phyloP scores from a whole-genome alignment of 441 rosid species.

The Pelargonium australe region DNA sequence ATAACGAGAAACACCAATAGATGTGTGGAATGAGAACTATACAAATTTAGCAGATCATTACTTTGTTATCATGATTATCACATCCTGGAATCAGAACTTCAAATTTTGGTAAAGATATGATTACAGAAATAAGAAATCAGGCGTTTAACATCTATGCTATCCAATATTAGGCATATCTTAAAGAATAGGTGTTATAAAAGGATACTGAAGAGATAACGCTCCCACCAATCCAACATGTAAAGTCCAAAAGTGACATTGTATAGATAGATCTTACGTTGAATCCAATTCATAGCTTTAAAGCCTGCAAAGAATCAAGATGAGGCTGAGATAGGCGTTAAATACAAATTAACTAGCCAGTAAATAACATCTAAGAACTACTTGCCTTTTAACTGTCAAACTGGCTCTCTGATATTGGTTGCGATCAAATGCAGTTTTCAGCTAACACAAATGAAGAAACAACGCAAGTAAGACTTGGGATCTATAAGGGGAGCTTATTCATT shows the following conservation, averaged over 20 bases:
- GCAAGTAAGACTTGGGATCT: neutral
- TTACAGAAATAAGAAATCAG: neutral
- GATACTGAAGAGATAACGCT: conserved; percentile 97
- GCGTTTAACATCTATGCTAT: neutral
- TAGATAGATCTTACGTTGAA: conserved; percentile 69
- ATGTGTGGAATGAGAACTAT: neutral
- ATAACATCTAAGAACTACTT: too few relatives aligned
- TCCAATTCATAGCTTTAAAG: conserved; percentile 33
- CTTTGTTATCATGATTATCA: neutral
- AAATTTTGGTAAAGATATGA: too few relatives aligned
- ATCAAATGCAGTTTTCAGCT: neutral
- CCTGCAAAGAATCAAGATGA: conserved; percentile 7
- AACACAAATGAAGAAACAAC: neutral
- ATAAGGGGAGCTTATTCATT: neutral
- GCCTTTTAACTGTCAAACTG: too few relatives aligned
- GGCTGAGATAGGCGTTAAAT: neutral
- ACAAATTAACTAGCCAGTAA: neutral
- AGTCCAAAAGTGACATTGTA: conserved; percentile 97
- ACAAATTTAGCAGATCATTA: neutral
- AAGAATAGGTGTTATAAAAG: conserved; percentile 20
- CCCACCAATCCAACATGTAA: conserved; percentile 99
- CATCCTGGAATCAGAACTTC: neutral
- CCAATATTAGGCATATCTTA: neutral
- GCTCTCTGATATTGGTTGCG: neutral
- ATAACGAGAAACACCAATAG: neutral